Evolutionary conservation across 805 yeast species (phyloP), one percentile per base, ranked within the genome.

Genomic region (Candida bentonensis): DNA sequence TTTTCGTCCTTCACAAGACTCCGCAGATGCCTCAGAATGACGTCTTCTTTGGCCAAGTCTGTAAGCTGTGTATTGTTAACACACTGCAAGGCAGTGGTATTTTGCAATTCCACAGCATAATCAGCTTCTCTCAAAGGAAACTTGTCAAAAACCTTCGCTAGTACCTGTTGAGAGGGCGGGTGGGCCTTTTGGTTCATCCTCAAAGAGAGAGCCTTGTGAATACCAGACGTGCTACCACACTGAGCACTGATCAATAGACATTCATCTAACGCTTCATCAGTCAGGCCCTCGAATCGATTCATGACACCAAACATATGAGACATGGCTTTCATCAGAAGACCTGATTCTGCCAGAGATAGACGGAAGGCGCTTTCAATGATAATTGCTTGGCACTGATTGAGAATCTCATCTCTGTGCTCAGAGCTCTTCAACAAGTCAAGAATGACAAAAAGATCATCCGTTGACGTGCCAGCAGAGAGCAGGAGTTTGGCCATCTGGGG

Each of bases 261-360:
- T 17, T 30, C 36, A n/a, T 30, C 36, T 30, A 30, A n/a, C 5
- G 36, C 36, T 13, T 15, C 20, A 11, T 30, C 36, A 11, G 36
- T 11, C 20, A 30, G 36, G 17, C 7, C n/a, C 5, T 30, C 36
- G n/a, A 30, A 30, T 15, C 36, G 7, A 17, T 15, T 30, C 36
- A 30, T 30, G 20, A 30, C 36, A 30, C 36, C 36, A 30, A 30
- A 30, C 36, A 30, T 30, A 15, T 30, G 36, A 5, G 36, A 11
- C 36, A 30, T 30, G 20, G 36, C 36, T 15, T 9, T 30, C 20
- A 30, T 30, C 20, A 30, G 17, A 11, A 5, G 7, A 7, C 36
- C 36, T 4, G 20, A 9, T n/a, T 30, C 36, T 11, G 36, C 36
- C 17, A 11, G 20, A 15, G 36, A 30, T 4, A 30, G 7, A n/a